Percentiles rank a stretch among this genome's conserved stretches.
phyloP scores from a whole-genome alignment of 2,329 filamentous ascomycete species.

The Fusarium sp. region DNA sequence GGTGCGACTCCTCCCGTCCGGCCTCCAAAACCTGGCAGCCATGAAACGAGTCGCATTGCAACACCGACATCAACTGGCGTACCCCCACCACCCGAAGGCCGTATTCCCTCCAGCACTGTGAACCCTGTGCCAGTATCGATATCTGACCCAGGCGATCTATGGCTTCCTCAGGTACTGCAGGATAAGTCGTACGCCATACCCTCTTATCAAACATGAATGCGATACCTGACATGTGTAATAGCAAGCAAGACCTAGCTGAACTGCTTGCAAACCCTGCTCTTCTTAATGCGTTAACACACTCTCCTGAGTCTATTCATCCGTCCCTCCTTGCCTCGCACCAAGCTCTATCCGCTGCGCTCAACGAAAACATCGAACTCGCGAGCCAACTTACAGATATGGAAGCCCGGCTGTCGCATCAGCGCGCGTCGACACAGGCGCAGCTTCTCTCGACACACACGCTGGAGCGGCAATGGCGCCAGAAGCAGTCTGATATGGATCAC shows the following conservation, averaged over 20 bases:
- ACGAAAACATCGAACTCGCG: constrained; percentile 79
- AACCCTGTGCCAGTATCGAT: constrained; percentile 54
- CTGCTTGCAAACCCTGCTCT: constrained; percentile 75
- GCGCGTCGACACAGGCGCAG: constrained; percentile 81
- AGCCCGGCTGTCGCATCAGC: constrained; percentile 67
- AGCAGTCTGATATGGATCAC: constrained; percentile 89
- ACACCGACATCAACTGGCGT: constrained; percentile 69
- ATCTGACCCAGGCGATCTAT: constrained; percentile 75
- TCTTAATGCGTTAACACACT: constrained; percentile 80
- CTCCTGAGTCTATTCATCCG: constrained; percentile 76
- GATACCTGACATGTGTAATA: constrained; percentile 52
- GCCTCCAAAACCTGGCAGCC: constrained; percentile 78
- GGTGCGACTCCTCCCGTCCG: constrained; percentile 70
- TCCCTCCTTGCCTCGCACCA: constrained; percentile 76
- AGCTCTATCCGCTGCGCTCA: constrained; percentile 73
- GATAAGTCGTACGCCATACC: constrained; percentile 79
- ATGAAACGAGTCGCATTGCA: constrained; percentile 75
- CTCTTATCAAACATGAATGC: constrained; percentile 16
- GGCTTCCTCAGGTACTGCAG: constrained; percentile 81
- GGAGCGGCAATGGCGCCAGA: constrained; percentile 91
- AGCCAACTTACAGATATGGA: constrained; percentile 72
- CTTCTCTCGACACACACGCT: constrained; percentile 86
- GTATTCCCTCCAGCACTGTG: constrained; percentile 32
- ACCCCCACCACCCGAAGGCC: constrained; percentile 57
- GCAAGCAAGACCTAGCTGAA: constrained; percentile 82